A percentile compares a stretch with the other conserved stretches of the same genome.
These are phyloP conservation scores for Coleophoma cylindrospora DNA, from an alignment of 2,329 filamentous ascomycete genomes.

Conservation along the genomic window DNA sequence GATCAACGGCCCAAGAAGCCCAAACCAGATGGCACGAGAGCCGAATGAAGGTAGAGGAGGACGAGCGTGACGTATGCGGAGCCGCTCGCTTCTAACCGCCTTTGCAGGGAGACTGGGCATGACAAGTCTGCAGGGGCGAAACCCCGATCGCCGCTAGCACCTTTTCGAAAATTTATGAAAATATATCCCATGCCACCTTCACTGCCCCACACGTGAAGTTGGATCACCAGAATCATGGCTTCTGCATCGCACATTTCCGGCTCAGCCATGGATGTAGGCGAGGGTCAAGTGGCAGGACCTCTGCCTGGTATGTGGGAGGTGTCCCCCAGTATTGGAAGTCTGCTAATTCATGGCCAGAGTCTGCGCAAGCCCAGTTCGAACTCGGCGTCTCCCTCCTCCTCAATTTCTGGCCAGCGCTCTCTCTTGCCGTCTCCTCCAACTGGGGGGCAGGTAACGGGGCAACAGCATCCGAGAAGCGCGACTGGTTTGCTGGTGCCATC, in stretches of 20 bases:
- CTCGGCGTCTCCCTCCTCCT: constrained; percentile 81
- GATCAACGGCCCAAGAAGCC: too few species aligned
- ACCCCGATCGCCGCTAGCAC: not conserved
- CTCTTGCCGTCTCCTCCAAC: constrained; percentile 77
- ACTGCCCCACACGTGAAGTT: constrained; percentile 4
- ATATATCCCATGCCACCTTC: constrained; percentile 4
- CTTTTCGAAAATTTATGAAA: constrained; percentile 1
- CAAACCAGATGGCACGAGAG: too few species aligned
- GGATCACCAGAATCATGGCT: constrained; percentile 11
- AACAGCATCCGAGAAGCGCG: constrained; percentile 69
- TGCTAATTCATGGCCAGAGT: constrained; percentile 33
- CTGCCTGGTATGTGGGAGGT: constrained; percentile 10
- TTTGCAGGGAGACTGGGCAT: too few species aligned
- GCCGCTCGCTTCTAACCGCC: not conserved
- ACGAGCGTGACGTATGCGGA: not conserved
- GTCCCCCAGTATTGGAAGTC: too few species aligned
- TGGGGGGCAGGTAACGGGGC: constrained; percentile 79
- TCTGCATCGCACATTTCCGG: constrained; percentile 12
- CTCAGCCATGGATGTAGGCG: constrained; percentile 10
- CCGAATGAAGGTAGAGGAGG: not conserved
- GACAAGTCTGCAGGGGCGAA: too few species aligned
- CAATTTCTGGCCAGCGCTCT: constrained; percentile 83
- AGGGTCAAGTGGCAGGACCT: constrained; percentile 1
- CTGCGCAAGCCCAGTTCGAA: constrained; percentile 67
- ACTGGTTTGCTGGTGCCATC: constrained; percentile 90